These are phyloP conservation scores for Candolleomyces efflorescens DNA, from an alignment of 768 basidiomycete species.

Conservation along the genomic window DNA sequence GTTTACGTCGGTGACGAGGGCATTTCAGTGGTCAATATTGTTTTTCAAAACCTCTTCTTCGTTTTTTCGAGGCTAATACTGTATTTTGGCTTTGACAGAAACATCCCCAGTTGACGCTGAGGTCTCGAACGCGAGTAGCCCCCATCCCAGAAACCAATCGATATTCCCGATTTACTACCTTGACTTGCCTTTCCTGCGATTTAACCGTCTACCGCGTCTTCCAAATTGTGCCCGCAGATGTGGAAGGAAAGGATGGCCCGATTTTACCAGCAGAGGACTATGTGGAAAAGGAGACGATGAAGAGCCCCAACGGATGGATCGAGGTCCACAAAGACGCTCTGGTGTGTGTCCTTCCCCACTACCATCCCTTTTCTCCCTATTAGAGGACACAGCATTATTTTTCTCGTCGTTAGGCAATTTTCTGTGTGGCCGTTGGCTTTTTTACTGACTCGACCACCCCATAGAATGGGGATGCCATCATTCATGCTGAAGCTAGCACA, in stretches of 20 bases:
- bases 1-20: slow-evolving; percentile 67
- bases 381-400: too few species aligned
- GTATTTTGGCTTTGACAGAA: slow-evolving; percentile 31
- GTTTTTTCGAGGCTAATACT: slow-evolving; percentile 11
- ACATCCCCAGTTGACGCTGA: slow-evolving; percentile 67
- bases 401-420: not conserved
- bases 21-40: slow-evolving; percentile 53
- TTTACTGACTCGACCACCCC: not conserved
- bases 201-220: slow-evolving; percentile 63
- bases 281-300: slow-evolving; percentile 70
- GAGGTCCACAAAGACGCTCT: slow-evolving; percentile 62
- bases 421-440: slow-evolving; percentile 9
- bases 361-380: not conserved
- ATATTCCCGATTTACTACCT: slow-evolving; percentile 54
- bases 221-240: slow-evolving; percentile 52
- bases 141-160: slow-evolving; percentile 41
- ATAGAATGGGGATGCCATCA: slow-evolving; percentile 36
- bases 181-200: slow-evolving; percentile 70
- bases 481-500: slow-evolving; percentile 32
- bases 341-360: slow-evolving; percentile 43
- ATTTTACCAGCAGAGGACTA: slow-evolving; percentile 71
- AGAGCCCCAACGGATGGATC: slow-evolving; percentile 68
- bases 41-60: not conserved
- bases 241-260: slow-evolving; percentile 59
- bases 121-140: slow-evolving; percentile 47